These are phyloP conservation scores for Neocatenulostroma microsporum DNA, from an alignment of 2,329 filamentous ascomycete species.

Conservation along the genomic window DNA sequence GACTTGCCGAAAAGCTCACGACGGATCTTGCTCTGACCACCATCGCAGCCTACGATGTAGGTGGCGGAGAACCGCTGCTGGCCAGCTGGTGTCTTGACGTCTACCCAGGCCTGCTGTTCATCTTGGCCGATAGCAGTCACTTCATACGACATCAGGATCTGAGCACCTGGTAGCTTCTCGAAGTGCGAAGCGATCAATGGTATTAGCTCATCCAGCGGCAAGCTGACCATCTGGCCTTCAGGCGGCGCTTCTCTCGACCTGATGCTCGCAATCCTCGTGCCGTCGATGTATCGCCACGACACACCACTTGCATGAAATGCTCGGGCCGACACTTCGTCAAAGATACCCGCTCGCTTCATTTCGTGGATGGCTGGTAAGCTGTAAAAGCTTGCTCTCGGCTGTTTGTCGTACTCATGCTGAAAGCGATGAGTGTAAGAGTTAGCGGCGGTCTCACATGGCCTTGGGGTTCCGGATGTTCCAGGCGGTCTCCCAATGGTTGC, in stretches of 20 bases:
- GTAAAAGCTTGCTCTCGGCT: slow-evolving; percentile 51
- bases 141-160: slow-evolving; percentile 13
- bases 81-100: slow-evolving; percentile 13
- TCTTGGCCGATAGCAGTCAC: slow-evolving; percentile 15
- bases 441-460: too few relatives aligned
- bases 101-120: slow-evolving; percentile 16
- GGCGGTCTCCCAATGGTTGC: too few relatives aligned
- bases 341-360: slow-evolving; percentile 29
- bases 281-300: slow-evolving; percentile 15
- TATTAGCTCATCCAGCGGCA: slow-evolving; percentile 16
- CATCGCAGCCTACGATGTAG: slow-evolving; percentile 20
- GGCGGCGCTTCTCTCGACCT: slow-evolving; percentile 5
- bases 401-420: slow-evolving; percentile 50
- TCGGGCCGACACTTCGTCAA: slow-evolving; percentile 23
- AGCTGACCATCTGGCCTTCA: slow-evolving; percentile 10
- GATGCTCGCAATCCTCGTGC: slow-evolving; percentile 12
- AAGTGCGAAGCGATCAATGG: slow-evolving; percentile 15
- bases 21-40: slow-evolving; percentile 16
- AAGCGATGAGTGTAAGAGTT: too few relatives aligned
- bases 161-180: slow-evolving; percentile 9
- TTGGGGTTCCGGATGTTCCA: too few relatives aligned
- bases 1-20: slow-evolving; percentile 14
- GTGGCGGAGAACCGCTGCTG: slow-evolving; percentile 11
- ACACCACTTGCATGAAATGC: slow-evolving; percentile 13
- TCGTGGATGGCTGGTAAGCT: slow-evolving; percentile 31